Evolutionary conservation across 305 asterid genomes (phyloP), one percentile per base, ranked within the genome.

Genomic region (Ilex paraguariensis): DNA sequence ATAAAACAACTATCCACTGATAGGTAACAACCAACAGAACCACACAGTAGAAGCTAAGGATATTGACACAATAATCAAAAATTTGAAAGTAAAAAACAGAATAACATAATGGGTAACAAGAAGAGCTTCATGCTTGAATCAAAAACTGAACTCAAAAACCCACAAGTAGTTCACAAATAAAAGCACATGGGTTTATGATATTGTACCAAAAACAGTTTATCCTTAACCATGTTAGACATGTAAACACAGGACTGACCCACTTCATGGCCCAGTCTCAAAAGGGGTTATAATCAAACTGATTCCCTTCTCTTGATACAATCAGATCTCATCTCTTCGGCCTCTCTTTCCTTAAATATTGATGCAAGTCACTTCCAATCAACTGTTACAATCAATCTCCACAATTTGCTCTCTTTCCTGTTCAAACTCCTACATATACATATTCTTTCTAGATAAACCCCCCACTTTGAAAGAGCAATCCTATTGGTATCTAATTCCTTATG

Each of bases 231-330:
- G 87, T 69, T 90, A 56, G 95, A 73, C 97, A 93, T 87, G 85
- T 78, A 68, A 69, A 84, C 87, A 65, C 97, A 93, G 40, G 99
- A 93, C 68, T 97, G 93, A 46, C 99, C 99, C 16, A 93, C 97
- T 86, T 93, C 99, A 70, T 60, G 87, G 42, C 97, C 97, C 96
- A 45, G 96, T 97, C 64, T 97, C 99, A 53, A 93, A 82, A 40
- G 97, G 99, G 0, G 95, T 93, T 30, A 93, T 75, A 51, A 84
- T 84, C 54, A 90, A 21, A 86, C 83, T 87, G 87, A 75, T 90
- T 97, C 49, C 95, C 94, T 64, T 93, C 97, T 57, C 87, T 77
- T 13, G 75, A 63, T 14, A 78, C 77, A 6, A 65, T 52, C 6
- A 66, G 57, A 57, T 61, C 74, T 21, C 76, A 76, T 67, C 91